A percentile compares a stretch with the other conserved stretches of the same genome.
These are phyloP conservation scores for Lactifluus piperatus DNA, from an alignment of 768 basidiomycete species.

Conservation along the genomic window DNA sequence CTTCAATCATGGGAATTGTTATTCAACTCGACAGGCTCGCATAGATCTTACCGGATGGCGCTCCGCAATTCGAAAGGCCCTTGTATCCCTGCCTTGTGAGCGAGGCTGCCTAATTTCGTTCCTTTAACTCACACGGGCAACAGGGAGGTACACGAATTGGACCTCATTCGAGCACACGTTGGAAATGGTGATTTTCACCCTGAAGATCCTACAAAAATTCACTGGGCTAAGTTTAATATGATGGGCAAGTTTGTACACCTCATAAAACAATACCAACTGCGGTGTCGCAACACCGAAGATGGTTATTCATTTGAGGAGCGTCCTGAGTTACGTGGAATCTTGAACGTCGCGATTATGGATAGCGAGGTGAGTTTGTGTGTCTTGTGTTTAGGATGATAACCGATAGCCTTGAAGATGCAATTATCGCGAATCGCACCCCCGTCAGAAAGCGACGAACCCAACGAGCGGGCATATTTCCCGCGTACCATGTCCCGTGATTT, in stretches of 20 bases:
- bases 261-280: conserved; percentile 69
- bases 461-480: conserved; percentile 23
- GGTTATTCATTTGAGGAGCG: conserved; percentile 53
- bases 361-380: conserved; percentile 42
- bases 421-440: conserved; percentile 51
- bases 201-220: conserved; percentile 61
- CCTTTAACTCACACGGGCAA: conserved; percentile 4
- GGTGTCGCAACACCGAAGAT: conserved; percentile 49
- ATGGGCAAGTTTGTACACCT: conserved; percentile 79
- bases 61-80: conserved; percentile 77
- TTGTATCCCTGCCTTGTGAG: conserved; percentile 77
- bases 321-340: conserved; percentile 42
- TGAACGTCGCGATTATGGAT: conserved; percentile 58
- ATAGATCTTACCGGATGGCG: conserved; percentile 87
- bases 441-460: conserved; percentile 34
- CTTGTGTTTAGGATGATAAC: neutral
- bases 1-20: conserved; percentile 80
- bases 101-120: conserved; percentile 8
- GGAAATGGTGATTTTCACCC: conserved; percentile 68
- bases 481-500: conserved; percentile 22
- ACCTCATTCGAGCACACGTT: conserved; percentile 81
- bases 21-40: conserved; percentile 70
- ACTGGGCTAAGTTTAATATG: conserved; percentile 95
- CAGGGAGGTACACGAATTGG: conserved; percentile 88
- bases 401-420: conserved; percentile 44